A percentile compares a stretch with the other conserved stretches of the same genome.
Evolutionary conservation across 1,139 yeast species (phyloP).

Genomic region (Candida mesenterica): DNA sequence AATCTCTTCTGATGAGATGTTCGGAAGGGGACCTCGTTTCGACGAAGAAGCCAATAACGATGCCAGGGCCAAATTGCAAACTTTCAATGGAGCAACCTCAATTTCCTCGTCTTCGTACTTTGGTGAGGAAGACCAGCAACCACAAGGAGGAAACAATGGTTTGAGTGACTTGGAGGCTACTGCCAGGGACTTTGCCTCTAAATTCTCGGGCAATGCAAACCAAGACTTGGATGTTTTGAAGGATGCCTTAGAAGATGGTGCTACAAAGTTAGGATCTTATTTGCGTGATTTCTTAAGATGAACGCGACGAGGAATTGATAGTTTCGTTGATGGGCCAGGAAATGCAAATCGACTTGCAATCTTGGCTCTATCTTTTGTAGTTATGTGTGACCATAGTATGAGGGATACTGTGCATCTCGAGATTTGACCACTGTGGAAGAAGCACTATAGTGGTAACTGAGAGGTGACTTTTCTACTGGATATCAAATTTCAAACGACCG

Average conservation of each 20-base stretch:
- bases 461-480: too few species aligned
- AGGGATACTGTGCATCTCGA: too few species aligned
- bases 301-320: too few species aligned
- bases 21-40: conserved; percentile 80
- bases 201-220: conserved; percentile 71
- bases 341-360: too few species aligned
- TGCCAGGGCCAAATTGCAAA: conserved; percentile 73
- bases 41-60: conserved; percentile 78
- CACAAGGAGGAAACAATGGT: conserved; percentile 23
- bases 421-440: too few species aligned
- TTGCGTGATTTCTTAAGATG: conserved; percentile 78
- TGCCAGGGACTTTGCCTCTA: conserved; percentile 68
- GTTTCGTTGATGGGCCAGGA: too few species aligned
- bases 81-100: conserved; percentile 82
- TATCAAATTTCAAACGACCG: too few species aligned
- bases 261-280: conserved; percentile 78
- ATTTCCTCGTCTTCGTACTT: conserved; percentile 92
- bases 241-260: conserved; percentile 95
- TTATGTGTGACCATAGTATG: too few species aligned
- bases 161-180: conserved; percentile 50
- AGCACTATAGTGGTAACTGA: too few species aligned
- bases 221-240: conserved; percentile 86
- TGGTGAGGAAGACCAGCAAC: conserved; percentile 65
- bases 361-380: too few species aligned
- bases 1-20: conserved; percentile 91